These are phyloP conservation scores for Magnusiomyces sp. DNA, from an alignment of 1,139 yeast species.

Conservation along the genomic window DNA sequence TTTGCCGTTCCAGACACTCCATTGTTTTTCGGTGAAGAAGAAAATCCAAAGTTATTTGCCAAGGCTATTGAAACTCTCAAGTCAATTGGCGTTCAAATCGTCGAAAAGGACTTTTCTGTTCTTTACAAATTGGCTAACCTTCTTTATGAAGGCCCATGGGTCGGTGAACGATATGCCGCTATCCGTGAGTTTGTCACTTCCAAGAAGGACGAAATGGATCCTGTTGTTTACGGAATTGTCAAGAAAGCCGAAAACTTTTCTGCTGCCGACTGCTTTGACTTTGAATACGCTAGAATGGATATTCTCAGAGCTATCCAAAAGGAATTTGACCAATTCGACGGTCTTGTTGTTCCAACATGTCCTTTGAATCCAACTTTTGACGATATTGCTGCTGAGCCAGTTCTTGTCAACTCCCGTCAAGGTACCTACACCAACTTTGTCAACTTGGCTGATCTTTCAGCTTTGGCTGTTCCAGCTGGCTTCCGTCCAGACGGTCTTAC, in stretches of 20 bases:
- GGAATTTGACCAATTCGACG: conserved; percentile 55
- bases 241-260: conserved; percentile 65
- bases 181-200: conserved; percentile 63
- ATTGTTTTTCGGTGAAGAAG: conserved; percentile 71
- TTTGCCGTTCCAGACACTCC: conserved; percentile 69
- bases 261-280: conserved; percentile 78
- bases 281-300: conserved; percentile 73
- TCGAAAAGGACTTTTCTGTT: conserved; percentile 61
- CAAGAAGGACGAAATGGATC: conserved; percentile 64
- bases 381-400: conserved; percentile 69
- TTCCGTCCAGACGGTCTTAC: conserved; percentile 81
- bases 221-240: conserved; percentile 71
- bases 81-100: conserved; percentile 48
- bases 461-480: conserved; percentile 85
- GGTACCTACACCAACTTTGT: conserved; percentile 97
- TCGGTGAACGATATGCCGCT: conserved; percentile 86
- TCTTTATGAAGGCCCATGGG: conserved; percentile 98
- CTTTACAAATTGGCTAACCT: conserved; percentile 77
- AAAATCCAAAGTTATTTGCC: conserved; percentile 62
- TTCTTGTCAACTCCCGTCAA: conserved; percentile 73
- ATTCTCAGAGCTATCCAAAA: conserved; percentile 57
- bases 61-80: conserved; percentile 52
- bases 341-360: conserved; percentile 81
- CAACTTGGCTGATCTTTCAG: conserved; percentile 87
- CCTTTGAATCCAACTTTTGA: conserved; percentile 81